These are phyloP conservation scores for Casaregolazyma lundiana DNA, from an alignment of 1,139 yeast species.

Conservation along the genomic window DNA sequence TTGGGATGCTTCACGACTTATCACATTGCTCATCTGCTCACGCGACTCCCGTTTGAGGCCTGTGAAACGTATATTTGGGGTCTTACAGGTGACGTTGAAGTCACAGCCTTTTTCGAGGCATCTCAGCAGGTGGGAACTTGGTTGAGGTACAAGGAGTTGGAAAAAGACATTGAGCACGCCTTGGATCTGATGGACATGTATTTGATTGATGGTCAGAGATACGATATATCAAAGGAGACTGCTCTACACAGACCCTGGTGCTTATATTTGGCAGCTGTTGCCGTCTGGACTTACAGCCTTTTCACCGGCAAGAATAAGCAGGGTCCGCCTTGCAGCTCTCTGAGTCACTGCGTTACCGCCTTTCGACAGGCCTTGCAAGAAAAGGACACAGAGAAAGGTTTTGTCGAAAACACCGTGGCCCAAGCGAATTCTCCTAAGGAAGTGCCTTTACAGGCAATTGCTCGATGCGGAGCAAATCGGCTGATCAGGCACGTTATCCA, in stretches of 20 bases:
- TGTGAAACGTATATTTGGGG: neutral
- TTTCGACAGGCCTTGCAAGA: slow-evolving; percentile 6
- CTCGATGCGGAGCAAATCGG: slow-evolving; percentile 22
- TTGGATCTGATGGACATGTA: slow-evolving; percentile 27
- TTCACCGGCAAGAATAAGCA: slow-evolving; percentile 6
- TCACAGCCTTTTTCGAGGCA: neutral
- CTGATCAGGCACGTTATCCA: slow-evolving; percentile 19
- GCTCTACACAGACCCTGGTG: slow-evolving; percentile 28
- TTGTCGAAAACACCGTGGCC: slow-evolving; percentile 7
- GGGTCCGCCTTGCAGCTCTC: slow-evolving; percentile 17
- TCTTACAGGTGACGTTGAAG: neutral
- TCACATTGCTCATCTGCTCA: slow-evolving; percentile 26
- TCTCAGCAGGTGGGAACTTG: neutral
- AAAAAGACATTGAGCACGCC: slow-evolving; percentile 23
- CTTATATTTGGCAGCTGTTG: slow-evolving; percentile 22
- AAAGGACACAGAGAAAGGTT: slow-evolving; percentile 9
- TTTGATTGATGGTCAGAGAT: slow-evolving; percentile 20
- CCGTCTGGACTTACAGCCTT: slow-evolving; percentile 24
- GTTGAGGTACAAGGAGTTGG: neutral
- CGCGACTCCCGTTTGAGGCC: neutral
- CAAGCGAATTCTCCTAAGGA: slow-evolving; percentile 6
- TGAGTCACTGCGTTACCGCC: slow-evolving; percentile 17
- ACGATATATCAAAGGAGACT: slow-evolving; percentile 25
- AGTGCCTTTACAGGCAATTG: slow-evolving; percentile 4
- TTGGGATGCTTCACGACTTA: slow-evolving; percentile 27